A percentile compares a stretch with the other conserved stretches of the same genome.
Conservation (phyloP, 805 yeast species). For the Kockiozyma suomiensis region DNA sequence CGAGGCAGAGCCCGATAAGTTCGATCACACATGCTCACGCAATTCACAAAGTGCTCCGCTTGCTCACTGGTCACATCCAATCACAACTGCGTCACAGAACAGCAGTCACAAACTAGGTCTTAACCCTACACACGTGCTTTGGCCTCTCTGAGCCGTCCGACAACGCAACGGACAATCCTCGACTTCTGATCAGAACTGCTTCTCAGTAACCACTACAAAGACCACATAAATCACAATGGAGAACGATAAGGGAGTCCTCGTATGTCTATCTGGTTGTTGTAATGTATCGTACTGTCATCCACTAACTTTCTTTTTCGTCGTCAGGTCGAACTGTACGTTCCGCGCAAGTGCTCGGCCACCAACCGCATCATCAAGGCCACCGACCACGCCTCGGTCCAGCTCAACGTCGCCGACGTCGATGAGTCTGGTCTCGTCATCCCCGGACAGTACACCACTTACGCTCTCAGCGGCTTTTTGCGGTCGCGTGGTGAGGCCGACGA, state of each 20-base stretch:
- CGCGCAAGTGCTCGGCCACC: conserved; percentile 99
- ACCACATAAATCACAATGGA: conserved; percentile 66
- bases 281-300: neutral
- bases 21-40: neutral
- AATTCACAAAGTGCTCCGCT: neutral
- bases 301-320: conserved; percentile 34
- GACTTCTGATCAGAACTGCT: too few species aligned
- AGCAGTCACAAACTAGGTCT: conserved; percentile 19
- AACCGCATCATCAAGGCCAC: conserved; percentile 99
- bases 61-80: conserved; percentile 8
- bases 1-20: too few species aligned
- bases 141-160: neutral
- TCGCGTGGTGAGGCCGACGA: conserved; percentile 99
- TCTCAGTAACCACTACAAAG: neutral
- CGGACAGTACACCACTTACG: conserved; percentile 91
- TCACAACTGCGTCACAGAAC: conserved; percentile 2
- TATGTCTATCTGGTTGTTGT: conserved; percentile 54
- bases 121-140: conserved; percentile 1
- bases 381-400: conserved; percentile 99
- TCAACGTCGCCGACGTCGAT: conserved; percentile 98
- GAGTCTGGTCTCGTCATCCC: conserved; percentile 93
- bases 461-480: conserved; percentile 96
- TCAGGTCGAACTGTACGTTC: conserved; percentile 99
- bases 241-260: conserved; percentile 99
- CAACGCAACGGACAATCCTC: neutral